Conservation (phyloP, 176 grass and related monocot species). For the Aegilops speltoides region DNA sequence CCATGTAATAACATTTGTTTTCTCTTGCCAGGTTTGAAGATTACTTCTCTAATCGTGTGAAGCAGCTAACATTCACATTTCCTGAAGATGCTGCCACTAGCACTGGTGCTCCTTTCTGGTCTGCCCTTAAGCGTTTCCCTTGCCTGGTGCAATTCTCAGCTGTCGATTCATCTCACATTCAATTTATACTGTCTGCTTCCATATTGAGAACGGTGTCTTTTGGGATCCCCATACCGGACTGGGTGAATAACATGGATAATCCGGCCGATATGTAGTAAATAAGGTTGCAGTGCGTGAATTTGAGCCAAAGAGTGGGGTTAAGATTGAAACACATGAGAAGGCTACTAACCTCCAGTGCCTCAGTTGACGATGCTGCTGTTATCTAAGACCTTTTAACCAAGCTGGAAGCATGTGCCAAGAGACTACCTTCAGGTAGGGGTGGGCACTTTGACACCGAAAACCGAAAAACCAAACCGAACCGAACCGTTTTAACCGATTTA, state of each 20-base stretch:
- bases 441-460: too few species aligned
- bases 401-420: slow-evolving; percentile 60
- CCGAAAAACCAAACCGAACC: too few species aligned
- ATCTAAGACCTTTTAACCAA: slow-evolving; percentile 64
- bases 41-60: slow-evolving; percentile 68
- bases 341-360: slow-evolving; percentile 44
- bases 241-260: slow-evolving; percentile 41
- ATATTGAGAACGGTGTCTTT: slow-evolving; percentile 68
- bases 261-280: slow-evolving; percentile 43
- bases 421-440: slow-evolving; percentile 36
- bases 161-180: slow-evolving; percentile 52
- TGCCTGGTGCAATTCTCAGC: slow-evolving; percentile 54
- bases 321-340: slow-evolving; percentile 65
- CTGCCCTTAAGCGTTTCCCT: slow-evolving; percentile 76
- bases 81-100: slow-evolving; percentile 73
- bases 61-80: slow-evolving; percentile 75
- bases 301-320: slow-evolving; percentile 55
- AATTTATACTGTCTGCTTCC: slow-evolving; percentile 65
- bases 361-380: slow-evolving; percentile 50
- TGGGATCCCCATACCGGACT: slow-evolving; percentile 62
- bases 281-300: slow-evolving; percentile 61
- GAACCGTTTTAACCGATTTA: too few species aligned
- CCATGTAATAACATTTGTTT: slow-evolving; percentile 14
- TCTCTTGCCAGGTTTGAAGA: slow-evolving; percentile 59
- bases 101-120: slow-evolving; percentile 69